Percentiles rank a stretch among this genome's conserved stretches.
These are phyloP conservation scores for Camellia granthamiana DNA, from an alignment of 148 eudicot genomes.

Conservation along the genomic window DNA sequence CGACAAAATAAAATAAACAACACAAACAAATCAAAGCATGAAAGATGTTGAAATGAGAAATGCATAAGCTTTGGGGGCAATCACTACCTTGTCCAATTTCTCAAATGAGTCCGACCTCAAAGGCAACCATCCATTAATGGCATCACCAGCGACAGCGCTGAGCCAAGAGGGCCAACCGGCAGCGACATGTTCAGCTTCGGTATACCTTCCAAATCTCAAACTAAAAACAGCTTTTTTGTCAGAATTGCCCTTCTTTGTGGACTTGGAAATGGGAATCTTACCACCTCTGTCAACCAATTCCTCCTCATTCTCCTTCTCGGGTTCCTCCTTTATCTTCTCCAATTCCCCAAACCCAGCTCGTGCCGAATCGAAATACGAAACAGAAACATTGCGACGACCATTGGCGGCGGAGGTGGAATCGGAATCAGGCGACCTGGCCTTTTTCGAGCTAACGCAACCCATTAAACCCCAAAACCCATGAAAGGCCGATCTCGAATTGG, in stretches of 20 bases:
- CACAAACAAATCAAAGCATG: not conserved
- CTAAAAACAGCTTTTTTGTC: constrained; percentile 35
- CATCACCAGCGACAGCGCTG: constrained; percentile 59
- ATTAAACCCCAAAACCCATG: constrained; percentile 48
- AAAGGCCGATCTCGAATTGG: constrained; percentile 13
- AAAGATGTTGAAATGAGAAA: not conserved
- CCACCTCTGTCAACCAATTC: not conserved
- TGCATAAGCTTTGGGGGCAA: constrained; percentile 13
- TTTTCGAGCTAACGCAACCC: constrained; percentile 92
- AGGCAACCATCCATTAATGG: constrained; percentile 70
- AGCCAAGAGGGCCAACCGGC: constrained; percentile 85
- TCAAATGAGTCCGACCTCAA: constrained; percentile 55
- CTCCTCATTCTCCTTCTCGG: constrained; percentile 27
- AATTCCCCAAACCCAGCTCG: constrained; percentile 17
- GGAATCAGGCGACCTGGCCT: constrained; percentile 43
- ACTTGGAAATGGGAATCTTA: not conserved
- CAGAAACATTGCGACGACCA: constrained; percentile 24
- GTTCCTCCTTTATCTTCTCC: constrained; percentile 45
- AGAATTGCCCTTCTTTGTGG: constrained; percentile 16
- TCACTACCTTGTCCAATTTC: constrained; percentile 63
- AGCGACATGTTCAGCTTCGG: constrained; percentile 48
- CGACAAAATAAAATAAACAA: too few relatives aligned
- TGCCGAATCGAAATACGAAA: constrained; percentile 12
- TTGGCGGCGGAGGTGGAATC: constrained; percentile 4
- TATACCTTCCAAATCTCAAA: constrained; percentile 53